Percentiles rank a stretch among this genome's conserved stretches.
Evolutionary conservation across 768 basidiomycete species (phyloP).

Genomic region (Amanita inopinata): DNA sequence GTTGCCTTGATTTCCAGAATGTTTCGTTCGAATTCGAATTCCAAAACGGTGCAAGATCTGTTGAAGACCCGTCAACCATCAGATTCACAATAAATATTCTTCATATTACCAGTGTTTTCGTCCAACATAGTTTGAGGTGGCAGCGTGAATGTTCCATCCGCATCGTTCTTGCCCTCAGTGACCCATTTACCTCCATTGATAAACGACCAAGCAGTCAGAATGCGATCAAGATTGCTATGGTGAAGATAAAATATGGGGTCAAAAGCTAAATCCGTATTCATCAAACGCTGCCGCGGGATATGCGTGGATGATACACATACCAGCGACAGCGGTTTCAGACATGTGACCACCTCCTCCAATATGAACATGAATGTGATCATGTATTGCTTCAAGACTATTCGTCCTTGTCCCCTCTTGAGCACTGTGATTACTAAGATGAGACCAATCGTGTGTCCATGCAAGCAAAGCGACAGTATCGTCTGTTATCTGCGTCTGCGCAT

Average conservation of each 20-base stretch:
- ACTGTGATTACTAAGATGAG: constrained; percentile 37
- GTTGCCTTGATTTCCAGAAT: constrained; percentile 30
- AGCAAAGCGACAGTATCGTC: constrained; percentile 29
- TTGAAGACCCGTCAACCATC: neutral
- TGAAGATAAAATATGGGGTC: constrained; percentile 49
- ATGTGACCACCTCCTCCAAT: constrained; percentile 36
- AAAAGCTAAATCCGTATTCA: constrained; percentile 22
- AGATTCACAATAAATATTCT: neutral
- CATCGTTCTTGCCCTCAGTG: constrained; percentile 13
- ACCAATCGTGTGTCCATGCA: constrained; percentile 28
- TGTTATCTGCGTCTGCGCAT: constrained; percentile 18
- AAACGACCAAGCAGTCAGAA: constrained; percentile 40
- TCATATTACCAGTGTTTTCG: constrained; percentile 17
- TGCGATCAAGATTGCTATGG: constrained; percentile 42
- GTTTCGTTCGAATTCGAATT: constrained; percentile 20
- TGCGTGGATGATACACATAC: constrained; percentile 14
- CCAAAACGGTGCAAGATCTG: constrained; percentile 45
- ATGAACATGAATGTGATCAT: constrained; percentile 35
- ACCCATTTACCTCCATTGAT: constrained; percentile 35
- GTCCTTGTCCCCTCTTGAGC: constrained; percentile 27
- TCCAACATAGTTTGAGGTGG: constrained; percentile 19
- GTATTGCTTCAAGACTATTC: constrained; percentile 42
- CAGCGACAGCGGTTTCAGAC: constrained; percentile 29
- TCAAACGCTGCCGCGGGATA: neutral
- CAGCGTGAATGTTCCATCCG: constrained; percentile 25